These are phyloP conservation scores for Talaromyces nanjingensis DNA, from an alignment of 495 filamentous ascomycete genomes.

Conservation along the genomic window DNA sequence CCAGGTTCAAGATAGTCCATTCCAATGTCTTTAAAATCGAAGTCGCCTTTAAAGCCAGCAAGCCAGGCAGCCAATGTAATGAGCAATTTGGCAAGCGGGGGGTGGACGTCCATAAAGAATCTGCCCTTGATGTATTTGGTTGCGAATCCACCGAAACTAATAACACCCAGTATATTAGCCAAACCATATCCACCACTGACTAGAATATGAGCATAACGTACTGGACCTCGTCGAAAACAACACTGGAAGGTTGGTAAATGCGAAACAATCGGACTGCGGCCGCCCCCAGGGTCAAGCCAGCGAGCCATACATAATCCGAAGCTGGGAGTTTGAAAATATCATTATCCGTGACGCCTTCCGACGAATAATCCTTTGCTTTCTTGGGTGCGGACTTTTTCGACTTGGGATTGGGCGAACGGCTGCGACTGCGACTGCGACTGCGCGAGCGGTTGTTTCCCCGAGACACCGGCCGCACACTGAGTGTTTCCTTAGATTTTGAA, in stretches of 20 bases:
- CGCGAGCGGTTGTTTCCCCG: constrained; percentile 28
- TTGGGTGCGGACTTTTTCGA: constrained; percentile 26
- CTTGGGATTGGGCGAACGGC: constrained; percentile 29
- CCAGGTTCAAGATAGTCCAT: constrained; percentile 94
- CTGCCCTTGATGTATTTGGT: constrained; percentile 97
- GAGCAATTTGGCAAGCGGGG: constrained; percentile 92
- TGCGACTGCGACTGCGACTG: constrained; percentile 34
- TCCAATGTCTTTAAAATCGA: constrained; percentile 99
- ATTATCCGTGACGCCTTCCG: constrained; percentile 47
- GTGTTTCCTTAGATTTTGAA: constrained; percentile 32
- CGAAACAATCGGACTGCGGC: constrained; percentile 81
- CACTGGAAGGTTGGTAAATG: constrained; percentile 92
- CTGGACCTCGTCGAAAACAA: constrained; percentile 99
- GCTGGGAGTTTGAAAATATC: constrained; percentile 55
- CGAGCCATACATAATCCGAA: constrained; percentile 73
- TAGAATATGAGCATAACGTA: constrained; percentile 38
- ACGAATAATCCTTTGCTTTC: constrained; percentile 33
- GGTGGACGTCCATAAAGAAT: constrained; percentile 99
- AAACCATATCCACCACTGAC: neutral
- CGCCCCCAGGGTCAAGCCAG: constrained; percentile 65
- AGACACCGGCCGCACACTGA: constrained; percentile 32
- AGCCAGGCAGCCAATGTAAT: constrained; percentile 93
- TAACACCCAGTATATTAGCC: neutral
- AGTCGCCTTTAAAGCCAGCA: constrained; percentile 89
- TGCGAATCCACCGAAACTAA: constrained; percentile 93